Evolutionary conservation across 2,329 filamentous ascomycete species (phyloP).

Genomic region (Fusarium sp.): DNA sequence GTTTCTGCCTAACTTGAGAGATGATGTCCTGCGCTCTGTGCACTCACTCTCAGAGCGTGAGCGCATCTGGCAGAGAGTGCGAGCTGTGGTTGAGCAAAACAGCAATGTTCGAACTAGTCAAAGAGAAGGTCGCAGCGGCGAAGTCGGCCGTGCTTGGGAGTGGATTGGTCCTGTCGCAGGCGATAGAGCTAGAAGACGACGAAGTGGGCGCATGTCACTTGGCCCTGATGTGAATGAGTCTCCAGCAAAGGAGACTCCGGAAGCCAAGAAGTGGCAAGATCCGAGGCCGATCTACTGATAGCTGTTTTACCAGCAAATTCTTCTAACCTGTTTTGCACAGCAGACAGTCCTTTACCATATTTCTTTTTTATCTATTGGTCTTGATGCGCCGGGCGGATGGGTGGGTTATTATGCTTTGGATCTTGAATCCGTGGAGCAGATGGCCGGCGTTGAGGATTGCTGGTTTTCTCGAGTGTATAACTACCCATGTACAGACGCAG

Average conservation of each 20-base stretch:
- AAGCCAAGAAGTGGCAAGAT: constrained; percentile 55
- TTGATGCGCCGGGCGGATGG: constrained; percentile 11
- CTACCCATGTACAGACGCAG: constrained; percentile 17
- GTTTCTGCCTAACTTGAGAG: constrained; percentile 87
- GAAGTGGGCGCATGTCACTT: constrained; percentile 64
- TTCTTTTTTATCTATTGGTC: constrained; percentile 25
- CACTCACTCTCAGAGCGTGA: constrained; percentile 82
- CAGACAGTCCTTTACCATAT: constrained; percentile 18
- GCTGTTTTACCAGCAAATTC: constrained; percentile 5
- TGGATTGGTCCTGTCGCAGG: constrained; percentile 71
- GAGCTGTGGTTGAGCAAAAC: constrained; percentile 89
- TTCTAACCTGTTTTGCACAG: neutral
- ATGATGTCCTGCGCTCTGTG: constrained; percentile 87
- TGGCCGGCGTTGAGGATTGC: constrained; percentile 37
- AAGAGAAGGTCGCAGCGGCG: constrained; percentile 73
- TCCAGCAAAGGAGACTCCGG: constrained; percentile 38
- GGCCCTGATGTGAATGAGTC: constrained; percentile 53
- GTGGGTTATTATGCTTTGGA: constrained; percentile 22
- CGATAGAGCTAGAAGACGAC: constrained; percentile 57
- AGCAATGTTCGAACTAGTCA: constrained; percentile 85
- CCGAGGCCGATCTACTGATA: constrained; percentile 54
- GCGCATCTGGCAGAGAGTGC: constrained; percentile 85
- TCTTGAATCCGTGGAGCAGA: constrained; percentile 22
- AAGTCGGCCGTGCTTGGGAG: constrained; percentile 75
- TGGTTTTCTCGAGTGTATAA: constrained; percentile 25